Evolutionary conservation across 1,284 basidiomycete genomes (phyloP), one percentile per base, ranked within the genome.

Genomic region (Melampsora larici-populina): DNA sequence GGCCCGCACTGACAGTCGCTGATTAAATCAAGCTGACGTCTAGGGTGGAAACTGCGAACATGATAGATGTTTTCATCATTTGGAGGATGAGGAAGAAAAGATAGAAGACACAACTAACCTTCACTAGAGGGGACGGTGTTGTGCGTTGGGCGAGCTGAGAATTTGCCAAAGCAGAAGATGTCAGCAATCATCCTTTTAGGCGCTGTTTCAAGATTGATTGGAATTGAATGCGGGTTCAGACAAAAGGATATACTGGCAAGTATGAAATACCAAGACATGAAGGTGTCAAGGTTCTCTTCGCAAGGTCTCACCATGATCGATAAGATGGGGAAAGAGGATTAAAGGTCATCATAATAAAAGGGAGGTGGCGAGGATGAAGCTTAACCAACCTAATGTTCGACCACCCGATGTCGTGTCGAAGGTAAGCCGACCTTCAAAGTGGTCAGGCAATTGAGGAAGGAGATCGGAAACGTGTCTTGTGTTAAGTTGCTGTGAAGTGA

Each of bases 221-320:
- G 26, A 26, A 13, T 21, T 7, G 11, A n/a, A n/a, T 58, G 55
- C 21, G n/a, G 43, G 40, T 62, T 72, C 70, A 72, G 70, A 72
- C 70, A 36, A 72, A 72, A 62, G 70, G 70, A 72, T 72, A 72
- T 72, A 72, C 70, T 72, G 70, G 70, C 70, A 72, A 72, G 70
- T 72, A 72, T 72, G 70, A 72, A 72, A 72, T 64, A 72, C 70
- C 70, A 64, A 72, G 70, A 72, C 70, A 72, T 63, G 70, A 72
- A 72, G 70, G 62, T 64, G 63, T 72, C 70, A 63, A 63, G 70
- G 70, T 72, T 72, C 70, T 72, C 70, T 72, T 72, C 63, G 60
- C 55, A 64, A 46, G 17, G 40, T 72, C 7, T 72, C 70, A 72
- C 70, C 70, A 72, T 46, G 70, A 58, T 72, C 70, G 70, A 72